Evolutionary conservation across 2,329 filamentous ascomycete genomes (phyloP).

Genomic region (Exserohilum turcica): DNA sequence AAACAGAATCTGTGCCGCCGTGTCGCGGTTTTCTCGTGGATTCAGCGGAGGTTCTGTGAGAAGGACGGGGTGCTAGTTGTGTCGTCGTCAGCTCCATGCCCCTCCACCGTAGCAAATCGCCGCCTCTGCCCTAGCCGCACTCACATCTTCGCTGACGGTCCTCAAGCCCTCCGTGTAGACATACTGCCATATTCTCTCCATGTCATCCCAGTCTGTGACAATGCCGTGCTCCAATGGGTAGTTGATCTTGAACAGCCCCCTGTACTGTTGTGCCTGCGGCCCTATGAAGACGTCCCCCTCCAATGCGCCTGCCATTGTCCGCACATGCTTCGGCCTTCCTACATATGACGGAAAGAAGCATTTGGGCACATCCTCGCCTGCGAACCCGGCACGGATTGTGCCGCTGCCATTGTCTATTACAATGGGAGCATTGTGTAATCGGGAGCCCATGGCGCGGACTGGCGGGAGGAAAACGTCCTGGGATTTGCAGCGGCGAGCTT

Average conservation of each 20-base stretch:
- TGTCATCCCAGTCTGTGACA: conserved; percentile 99
- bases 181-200: conserved; percentile 99
- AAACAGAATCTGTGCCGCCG: conserved; percentile 94
- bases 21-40: conserved; percentile 93
- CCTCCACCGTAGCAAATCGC: conserved; percentile 11
- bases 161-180: conserved; percentile 96
- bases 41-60: conserved; percentile 96
- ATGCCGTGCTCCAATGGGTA: conserved; percentile 98
- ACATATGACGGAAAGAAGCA: conserved; percentile 98
- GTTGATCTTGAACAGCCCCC: conserved; percentile 90
- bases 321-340: conserved; percentile 90
- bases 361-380: conserved; percentile 92
- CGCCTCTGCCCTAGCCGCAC: conserved; percentile 24
- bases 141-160: conserved; percentile 93
- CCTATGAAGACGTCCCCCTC: conserved; percentile 98
- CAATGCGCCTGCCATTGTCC: conserved; percentile 92
- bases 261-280: conserved; percentile 84
- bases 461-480: neutral
- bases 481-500: neutral
- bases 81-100: conserved; percentile 17
- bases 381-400: conserved; percentile 95
- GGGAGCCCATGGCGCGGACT: conserved; percentile 62
- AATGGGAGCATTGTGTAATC: conserved; percentile 94
- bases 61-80: conserved; percentile 81
- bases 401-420: conserved; percentile 99